Evolutionary conservation across 179 eudicot species (phyloP), one percentile per base, ranked within the genome.

Genomic region (Silene noctiflora): DNA sequence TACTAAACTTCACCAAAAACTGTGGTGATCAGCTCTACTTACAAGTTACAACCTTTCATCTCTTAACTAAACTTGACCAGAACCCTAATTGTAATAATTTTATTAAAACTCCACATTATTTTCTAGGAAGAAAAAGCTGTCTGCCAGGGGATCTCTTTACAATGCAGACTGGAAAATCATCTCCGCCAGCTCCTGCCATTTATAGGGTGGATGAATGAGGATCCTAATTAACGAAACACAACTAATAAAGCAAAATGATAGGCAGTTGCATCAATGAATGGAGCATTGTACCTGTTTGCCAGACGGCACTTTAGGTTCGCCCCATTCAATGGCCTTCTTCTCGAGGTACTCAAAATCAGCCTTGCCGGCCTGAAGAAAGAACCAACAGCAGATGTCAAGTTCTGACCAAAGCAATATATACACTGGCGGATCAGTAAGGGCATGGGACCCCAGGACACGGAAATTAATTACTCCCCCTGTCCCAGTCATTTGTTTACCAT

Each of bases 271-370:
- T n/a, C 46, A 16, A 31, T 29, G 62, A 44, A 10, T 44, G 10
- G 51, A 79, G 42, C 21, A 58, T 5, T n/a, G 63, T 87, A 91
- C 97, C 96, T 96, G 99, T 81, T 96, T 96, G 7, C 87, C 99
- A 59, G 99, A 96, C 46, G 88, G 86, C 87, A 96, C 97, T 71
- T 80, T 89, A 67, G 98, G 99, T 77, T 96, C 99, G 55, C 94
- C 99, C 94, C 91, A 91, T 77, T 96, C 91, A 71, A 88, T 85
- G 21, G 90, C 97, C 85, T 91, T 91, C 94, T 89, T 90, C 86
- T 96, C 98, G 25, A 96, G 91, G 67, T 76, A 75, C 27, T 88
- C 96, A 61, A 93, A 96, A 84, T 93, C 98, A 63, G 94, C 99
- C 80, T 96, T 91, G 25, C 99, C 98, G 58, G 92, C 91, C 99